Percentiles rank a stretch among this genome's conserved stretches.
phyloP scores from a whole-genome alignment of 192 early-diverging fungal genomes.

The Dissophora globulifera region DNA sequence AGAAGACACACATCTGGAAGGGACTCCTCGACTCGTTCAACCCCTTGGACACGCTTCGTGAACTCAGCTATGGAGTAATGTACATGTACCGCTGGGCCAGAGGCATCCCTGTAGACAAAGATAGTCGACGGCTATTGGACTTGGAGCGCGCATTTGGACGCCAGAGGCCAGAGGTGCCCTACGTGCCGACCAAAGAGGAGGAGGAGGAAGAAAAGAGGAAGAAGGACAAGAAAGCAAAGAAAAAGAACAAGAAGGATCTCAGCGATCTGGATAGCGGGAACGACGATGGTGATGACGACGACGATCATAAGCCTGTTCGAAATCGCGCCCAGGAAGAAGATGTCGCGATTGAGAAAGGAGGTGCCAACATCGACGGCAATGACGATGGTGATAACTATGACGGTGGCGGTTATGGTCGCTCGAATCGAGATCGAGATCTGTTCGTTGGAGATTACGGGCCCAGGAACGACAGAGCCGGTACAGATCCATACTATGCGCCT shows the following conservation, averaged over 20 bases:
- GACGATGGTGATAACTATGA: slow-evolving; percentile 5
- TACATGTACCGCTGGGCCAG: slow-evolving; percentile 47
- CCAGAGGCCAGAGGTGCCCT: slow-evolving; percentile 40
- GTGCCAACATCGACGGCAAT: background rate
- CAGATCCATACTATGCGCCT: background rate
- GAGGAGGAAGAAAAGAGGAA: slow-evolving; percentile 25
- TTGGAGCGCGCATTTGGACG: slow-evolving; percentile 43
- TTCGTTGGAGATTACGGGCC: slow-evolving; percentile 2
- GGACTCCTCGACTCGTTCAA: slow-evolving; percentile 51
- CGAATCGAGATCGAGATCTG: background rate
- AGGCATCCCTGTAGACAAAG: slow-evolving; percentile 49
- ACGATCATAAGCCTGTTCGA: slow-evolving; percentile 2
- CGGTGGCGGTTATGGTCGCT: background rate
- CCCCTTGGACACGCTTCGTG: slow-evolving; percentile 46
- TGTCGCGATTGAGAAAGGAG: too few relatives aligned
- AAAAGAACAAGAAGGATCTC: slow-evolving; percentile 1
- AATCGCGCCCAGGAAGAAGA: too few relatives aligned
- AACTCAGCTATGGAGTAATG: slow-evolving; percentile 32
- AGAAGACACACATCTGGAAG: slow-evolving; percentile 49
- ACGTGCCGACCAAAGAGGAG: slow-evolving; percentile 27
- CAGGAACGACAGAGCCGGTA: background rate
- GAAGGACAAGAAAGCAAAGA: slow-evolving; percentile 19
- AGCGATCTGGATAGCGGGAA: background rate
- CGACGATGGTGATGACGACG: background rate
- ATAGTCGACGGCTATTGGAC: slow-evolving; percentile 51